Evolutionary conservation across 257 asterid species (phyloP), one percentile per base, ranked within the genome.

Genomic region (Solanum rostratum): DNA sequence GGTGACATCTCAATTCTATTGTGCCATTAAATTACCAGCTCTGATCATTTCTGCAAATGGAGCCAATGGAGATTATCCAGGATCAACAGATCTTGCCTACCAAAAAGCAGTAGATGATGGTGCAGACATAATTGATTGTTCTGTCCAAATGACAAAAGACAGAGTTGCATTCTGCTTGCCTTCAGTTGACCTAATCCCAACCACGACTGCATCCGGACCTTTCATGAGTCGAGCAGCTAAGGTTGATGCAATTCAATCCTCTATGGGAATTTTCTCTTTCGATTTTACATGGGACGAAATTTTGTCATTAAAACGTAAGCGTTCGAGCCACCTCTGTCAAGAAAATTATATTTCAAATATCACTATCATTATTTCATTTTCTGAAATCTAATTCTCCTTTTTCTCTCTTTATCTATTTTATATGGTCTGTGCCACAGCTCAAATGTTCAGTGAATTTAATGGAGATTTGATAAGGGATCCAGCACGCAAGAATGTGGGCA

Each of bases 111-210:
- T 83, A 33, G 80, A 83, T 0, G 97, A 97, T 50, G 97, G 99
- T 2, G 91, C 93, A 49, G 99, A 97, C 87, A 91, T 95, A 80
- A 92, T 97, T 7, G 99, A 97, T 81, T 97, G 99, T 84, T 90
- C 94, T 0, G 98, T 95, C 83, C 99, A 95, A 89, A 63, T 97
- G 92, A 87, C 99, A 7, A 90, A 94, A 89, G 99, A 97, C 83
- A 98, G 97, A 84, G 85, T 91, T 7, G 91, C 96, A 78, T 94
- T 95, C 92, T 97, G 99, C 91, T 92, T 85, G 10, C 97, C 92
- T 79, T 89, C 93, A 69, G 85, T 92, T 43, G 99, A 97, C 88
- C 93, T 97, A 19, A 80, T 89, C 84, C 92, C 90, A 83, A 90
- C 98, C 37, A 95, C 99, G 13, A 93, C 93, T 45, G 99, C 99